These are phyloP conservation scores for Yamadazyma sp. DNA, from an alignment of 1,139 yeast genomes.

Conservation along the genomic window DNA sequence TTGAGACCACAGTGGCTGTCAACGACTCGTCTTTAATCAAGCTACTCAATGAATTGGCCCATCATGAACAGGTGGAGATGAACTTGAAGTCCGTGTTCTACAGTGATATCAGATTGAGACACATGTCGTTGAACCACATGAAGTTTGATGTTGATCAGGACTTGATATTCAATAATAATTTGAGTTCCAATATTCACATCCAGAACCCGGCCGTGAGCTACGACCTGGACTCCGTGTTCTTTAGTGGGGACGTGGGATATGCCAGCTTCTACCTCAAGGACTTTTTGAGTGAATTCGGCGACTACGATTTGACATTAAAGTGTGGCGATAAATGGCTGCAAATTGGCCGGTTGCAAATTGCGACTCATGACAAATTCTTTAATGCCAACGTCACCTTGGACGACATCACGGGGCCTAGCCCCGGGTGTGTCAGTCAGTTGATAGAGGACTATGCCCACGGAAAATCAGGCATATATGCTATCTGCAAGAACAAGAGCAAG, in stretches of 20 bases:
- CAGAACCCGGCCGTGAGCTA: neutral
- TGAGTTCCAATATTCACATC: slow-evolving; percentile 7
- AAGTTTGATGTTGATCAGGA: slow-evolving; percentile 14
- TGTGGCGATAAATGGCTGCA: slow-evolving; percentile 3
- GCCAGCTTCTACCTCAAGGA: slow-evolving; percentile 2
- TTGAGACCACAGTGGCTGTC: slow-evolving; percentile 14
- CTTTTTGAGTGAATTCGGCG: slow-evolving; percentile 5
- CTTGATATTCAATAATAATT: slow-evolving; percentile 12
- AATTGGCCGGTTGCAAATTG: neutral
- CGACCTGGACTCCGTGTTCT: neutral
- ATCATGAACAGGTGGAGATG: slow-evolving; percentile 11
- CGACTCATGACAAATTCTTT: slow-evolving; percentile 1
- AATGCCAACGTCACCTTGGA: slow-evolving; percentile 4
- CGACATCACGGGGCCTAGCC: neutral
- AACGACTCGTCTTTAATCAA: slow-evolving; percentile 14
- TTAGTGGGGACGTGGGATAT: slow-evolving; percentile 5
- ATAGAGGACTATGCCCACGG: slow-evolving; percentile 1
- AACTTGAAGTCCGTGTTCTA: slow-evolving; percentile 12
- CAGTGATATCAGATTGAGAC: slow-evolving; percentile 11
- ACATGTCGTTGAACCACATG: slow-evolving; percentile 9
- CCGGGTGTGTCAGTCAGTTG: slow-evolving; percentile 5
- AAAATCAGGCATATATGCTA: neutral
- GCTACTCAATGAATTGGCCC: slow-evolving; percentile 14
- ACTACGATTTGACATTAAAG: slow-evolving; percentile 5
- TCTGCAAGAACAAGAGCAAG: neutral